These are phyloP conservation scores for Chenopodium album DNA, from an alignment of 148 eudicot genomes.

Conservation along the genomic window DNA sequence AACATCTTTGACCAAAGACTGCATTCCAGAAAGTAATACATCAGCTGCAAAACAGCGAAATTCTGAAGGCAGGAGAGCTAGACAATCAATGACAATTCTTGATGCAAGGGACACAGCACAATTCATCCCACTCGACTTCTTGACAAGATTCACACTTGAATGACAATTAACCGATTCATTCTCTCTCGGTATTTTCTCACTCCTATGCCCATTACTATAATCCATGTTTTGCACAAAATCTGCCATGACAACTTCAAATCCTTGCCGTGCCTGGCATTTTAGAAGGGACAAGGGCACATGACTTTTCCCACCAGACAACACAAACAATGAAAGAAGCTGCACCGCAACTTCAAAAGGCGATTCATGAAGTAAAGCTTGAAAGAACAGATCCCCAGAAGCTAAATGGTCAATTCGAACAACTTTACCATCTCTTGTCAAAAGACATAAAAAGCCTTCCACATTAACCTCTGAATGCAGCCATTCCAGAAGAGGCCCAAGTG, in stretches of 20 bases:
- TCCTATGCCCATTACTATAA: slow-evolving; percentile 15
- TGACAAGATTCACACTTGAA: slow-evolving; percentile 16
- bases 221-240: slow-evolving; percentile 33
- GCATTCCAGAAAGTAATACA: slow-evolving; percentile 73
- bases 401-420: slow-evolving; percentile 69
- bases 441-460: slow-evolving; percentile 58
- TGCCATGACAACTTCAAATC: slow-evolving; percentile 59
- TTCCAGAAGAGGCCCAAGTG: slow-evolving; percentile 77
- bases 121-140: slow-evolving; percentile 24
- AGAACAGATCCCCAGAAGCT: slow-evolving; percentile 66
- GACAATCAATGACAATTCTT: slow-evolving; percentile 70
- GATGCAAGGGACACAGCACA: slow-evolving; percentile 35
- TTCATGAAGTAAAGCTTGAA: slow-evolving; percentile 64
- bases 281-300: slow-evolving; percentile 69
- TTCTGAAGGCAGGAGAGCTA: slow-evolving; percentile 71
- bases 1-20: slow-evolving; percentile 58
- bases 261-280: slow-evolving; percentile 69
- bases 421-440: slow-evolving; percentile 67
- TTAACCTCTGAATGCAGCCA: slow-evolving; percentile 74
- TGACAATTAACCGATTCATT: slow-evolving; percentile 20
- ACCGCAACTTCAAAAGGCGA: slow-evolving; percentile 78
- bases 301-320: slow-evolving; percentile 69
- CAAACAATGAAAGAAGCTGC: slow-evolving; percentile 60
- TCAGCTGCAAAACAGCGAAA: slow-evolving; percentile 70
- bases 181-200: slow-evolving; percentile 19